Conservation (phyloP, 352 stramenopile species). For the Phytophthora melonis region DNA sequence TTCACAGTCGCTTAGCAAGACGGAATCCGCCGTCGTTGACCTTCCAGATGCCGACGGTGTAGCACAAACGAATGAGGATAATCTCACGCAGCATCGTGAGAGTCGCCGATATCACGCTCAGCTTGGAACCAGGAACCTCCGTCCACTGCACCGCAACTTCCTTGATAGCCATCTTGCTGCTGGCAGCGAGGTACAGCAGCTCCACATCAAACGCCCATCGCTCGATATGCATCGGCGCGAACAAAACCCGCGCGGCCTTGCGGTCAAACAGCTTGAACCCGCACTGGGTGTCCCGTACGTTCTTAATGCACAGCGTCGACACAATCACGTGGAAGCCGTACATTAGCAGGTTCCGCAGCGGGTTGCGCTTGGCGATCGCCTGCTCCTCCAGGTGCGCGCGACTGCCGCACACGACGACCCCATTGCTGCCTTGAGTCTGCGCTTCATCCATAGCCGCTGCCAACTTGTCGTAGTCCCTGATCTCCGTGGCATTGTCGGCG, state of each 20-base stretch:
- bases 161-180: conserved; percentile 68
- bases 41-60: conserved; percentile 91
- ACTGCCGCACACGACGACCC: conserved; percentile 91
- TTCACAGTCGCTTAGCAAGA: conserved; percentile 44
- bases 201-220: conserved; percentile 97
- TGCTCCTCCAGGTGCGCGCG: conserved; percentile 91
- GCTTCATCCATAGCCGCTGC: conserved; percentile 62
- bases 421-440: conserved; percentile 29
- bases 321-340: conserved; percentile 94
- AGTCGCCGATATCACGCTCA: conserved; percentile 89
- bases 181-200: conserved; percentile 87
- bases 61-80: conserved; percentile 91
- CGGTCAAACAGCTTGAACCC: conserved; percentile 96
- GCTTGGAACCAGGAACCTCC: conserved; percentile 92
- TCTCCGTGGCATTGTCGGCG: conserved; percentile 94
- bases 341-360: conserved; percentile 93
- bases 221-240: conserved; percentile 93
- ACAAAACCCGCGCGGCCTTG: conserved; percentile 81
- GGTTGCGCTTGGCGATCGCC: conserved; percentile 85
- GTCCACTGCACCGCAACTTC: conserved; percentile 94
- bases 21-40: conserved; percentile 75
- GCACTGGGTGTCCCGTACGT: conserved; percentile 94
- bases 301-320: conserved; percentile 83
- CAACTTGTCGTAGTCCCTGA: conserved; percentile 89
- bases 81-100: conserved; percentile 95